phyloP scores from a whole-genome alignment of 805 yeast genomes.

The Ogataea corticis region DNA sequence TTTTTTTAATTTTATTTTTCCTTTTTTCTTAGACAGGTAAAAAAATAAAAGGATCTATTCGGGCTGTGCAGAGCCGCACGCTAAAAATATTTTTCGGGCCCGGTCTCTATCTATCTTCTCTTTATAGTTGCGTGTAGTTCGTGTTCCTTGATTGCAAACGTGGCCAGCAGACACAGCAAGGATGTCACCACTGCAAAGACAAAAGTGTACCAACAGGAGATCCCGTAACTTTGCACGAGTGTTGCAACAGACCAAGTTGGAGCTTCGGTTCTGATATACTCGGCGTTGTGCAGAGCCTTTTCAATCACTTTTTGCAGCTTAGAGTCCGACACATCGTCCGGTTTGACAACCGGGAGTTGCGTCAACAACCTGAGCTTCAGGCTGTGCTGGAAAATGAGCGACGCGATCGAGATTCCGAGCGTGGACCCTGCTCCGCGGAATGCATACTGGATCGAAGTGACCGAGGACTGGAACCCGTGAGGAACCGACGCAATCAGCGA shows the following conservation, averaged over 20 bases:
- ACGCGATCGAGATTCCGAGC: constrained; percentile 61
- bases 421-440: constrained; percentile 69
- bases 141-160: constrained; percentile 32
- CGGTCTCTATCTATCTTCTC: constrained; percentile 31
- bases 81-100: too few relatives aligned
- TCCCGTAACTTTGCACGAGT: constrained; percentile 51
- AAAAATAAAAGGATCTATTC: not conserved
- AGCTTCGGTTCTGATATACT: constrained; percentile 50
- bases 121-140: constrained; percentile 53
- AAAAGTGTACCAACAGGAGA: constrained; percentile 55
- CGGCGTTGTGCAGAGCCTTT: constrained; percentile 56
- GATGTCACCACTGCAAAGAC: constrained; percentile 42
- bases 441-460: constrained; percentile 66
- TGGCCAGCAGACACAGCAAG: constrained; percentile 12
- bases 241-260: constrained; percentile 52
- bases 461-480: constrained; percentile 61
- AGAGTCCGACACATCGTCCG: constrained; percentile 37
- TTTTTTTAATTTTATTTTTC: not conserved
- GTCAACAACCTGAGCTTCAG: constrained; percentile 34
- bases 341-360: constrained; percentile 35
- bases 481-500: constrained; percentile 77
- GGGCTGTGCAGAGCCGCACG: not conserved
- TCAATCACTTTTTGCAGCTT: constrained; percentile 46
- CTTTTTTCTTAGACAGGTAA: too few relatives aligned
- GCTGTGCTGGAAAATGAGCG: constrained; percentile 57